Base-by-base conservation (phyloP, 371 early-diverging fungal species). In the Rhizomucor miehei region DNA sequence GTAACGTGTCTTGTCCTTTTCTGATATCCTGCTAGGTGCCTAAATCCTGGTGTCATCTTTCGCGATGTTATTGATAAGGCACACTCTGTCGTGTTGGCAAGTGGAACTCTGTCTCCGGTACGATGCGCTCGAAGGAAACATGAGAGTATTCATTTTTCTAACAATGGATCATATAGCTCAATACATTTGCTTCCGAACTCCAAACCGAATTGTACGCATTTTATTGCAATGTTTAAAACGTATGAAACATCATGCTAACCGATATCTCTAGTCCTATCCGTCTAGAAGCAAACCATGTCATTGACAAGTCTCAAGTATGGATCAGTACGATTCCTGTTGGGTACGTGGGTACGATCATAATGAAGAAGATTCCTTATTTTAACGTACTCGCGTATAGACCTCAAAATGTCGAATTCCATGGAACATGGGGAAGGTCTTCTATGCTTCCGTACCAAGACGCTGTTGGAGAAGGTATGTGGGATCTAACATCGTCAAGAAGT, bases 61-160 rank as follows among this genome's bases (percentile, higher is more conserved):
- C 60, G 57, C 6, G 69, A 79, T n/a, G 63, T 89, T 19, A 54
- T 75, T 1, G 49, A 64, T 9, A 19, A 53, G 3, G 62, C 82
- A 1, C 72, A 77, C 8, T 86, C 92, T 0, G 74, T 94, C 20
- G 74, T 90, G n/a, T 67, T 94, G n/a, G 85, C 92, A 1, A 90
- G 91, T 62, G 94, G 94, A 12, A 94, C 94, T 1, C 77, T 94
- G 16, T 84, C 91, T 2, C 94, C 94, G 0, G 81, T 73, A 60
- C 58, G 73, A 16, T 41, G 6, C 6, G 41, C 19, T 8, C 29
- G 8, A 29, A 5, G 29, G 3, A 3, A 5, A 29, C 8, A 3
- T 29, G 8, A 5, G 29, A 3, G 12, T 41, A 41, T 41, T 14
- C 41, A 41, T 17, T 24, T 10, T 48, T 10, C 3, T 17, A 34